Percentiles rank a stretch among this genome's conserved stretches.
phyloP scores from a whole-genome alignment of 2,329 filamentous ascomycete species.

The Alternaria viburni region DNA sequence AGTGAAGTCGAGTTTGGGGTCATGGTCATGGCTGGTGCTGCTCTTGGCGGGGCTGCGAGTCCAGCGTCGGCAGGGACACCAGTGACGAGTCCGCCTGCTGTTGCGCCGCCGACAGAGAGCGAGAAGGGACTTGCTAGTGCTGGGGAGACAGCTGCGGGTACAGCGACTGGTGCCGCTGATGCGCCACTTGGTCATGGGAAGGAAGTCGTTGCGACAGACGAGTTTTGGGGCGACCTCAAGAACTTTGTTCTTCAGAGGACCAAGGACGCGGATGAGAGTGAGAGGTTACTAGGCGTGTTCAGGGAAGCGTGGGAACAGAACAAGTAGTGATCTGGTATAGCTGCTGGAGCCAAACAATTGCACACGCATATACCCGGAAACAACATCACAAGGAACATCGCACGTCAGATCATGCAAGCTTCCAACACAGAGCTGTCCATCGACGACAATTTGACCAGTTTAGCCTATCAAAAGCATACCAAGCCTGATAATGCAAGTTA shows the following conservation, averaged over 20 bases:
- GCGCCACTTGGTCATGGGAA: constrained; percentile 61
- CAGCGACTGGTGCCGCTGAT: constrained; percentile 47
- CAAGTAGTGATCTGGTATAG: constrained; percentile 15
- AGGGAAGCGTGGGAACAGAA: constrained; percentile 69
- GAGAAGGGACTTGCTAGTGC: constrained; percentile 49
- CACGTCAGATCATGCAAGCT: constrained; percentile 9
- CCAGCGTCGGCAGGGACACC: constrained; percentile 50
- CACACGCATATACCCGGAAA: background rate
- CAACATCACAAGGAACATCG: background rate
- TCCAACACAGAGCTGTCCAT: constrained; percentile 20
- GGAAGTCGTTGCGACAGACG: constrained; percentile 69
- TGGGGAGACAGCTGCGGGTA: constrained; percentile 11
- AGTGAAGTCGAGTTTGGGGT: constrained; percentile 75
- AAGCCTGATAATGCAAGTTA: constrained; percentile 21
- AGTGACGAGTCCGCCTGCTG: constrained; percentile 55
- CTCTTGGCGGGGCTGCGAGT: constrained; percentile 50
- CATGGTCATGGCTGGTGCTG: constrained; percentile 78
- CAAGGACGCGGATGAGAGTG: constrained; percentile 70
- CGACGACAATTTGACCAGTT: constrained; percentile 32
- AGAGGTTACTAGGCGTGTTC: constrained; percentile 71
- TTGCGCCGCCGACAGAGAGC: constrained; percentile 60
- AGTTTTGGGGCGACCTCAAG: constrained; percentile 87
- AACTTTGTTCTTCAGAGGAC: constrained; percentile 81
- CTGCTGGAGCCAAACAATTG: background rate
- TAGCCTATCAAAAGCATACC: constrained; percentile 19